Percentiles rank a stretch among this genome's conserved stretches.
Conservation (phyloP, 2,329 filamentous ascomycete species). For the Fusarium citri region DNA sequence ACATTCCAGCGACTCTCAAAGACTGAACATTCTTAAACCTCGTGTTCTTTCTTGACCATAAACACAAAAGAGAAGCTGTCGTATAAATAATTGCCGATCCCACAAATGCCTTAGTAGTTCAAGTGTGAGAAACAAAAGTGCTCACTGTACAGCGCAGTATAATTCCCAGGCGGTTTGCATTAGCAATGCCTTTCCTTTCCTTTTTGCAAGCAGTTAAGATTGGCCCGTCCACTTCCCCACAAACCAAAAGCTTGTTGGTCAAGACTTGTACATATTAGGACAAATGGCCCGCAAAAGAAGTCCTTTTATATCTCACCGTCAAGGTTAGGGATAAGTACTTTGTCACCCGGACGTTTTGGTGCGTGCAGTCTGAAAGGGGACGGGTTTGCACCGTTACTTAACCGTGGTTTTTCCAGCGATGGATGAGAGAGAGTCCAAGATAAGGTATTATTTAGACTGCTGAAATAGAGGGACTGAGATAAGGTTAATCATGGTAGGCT, state of each 20-base stretch:
- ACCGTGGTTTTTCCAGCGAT: background rate
- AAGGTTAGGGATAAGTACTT: slow-evolving; percentile 6
- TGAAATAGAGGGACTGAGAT: background rate
- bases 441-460: background rate
- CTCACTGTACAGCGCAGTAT: background rate
- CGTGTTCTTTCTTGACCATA: background rate
- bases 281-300: slow-evolving; percentile 28
- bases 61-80: background rate
- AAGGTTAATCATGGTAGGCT: background rate
- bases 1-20: background rate
- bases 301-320: slow-evolving; percentile 30
- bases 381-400: background rate
- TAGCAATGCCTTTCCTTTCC: slow-evolving; percentile 5
- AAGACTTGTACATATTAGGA: slow-evolving; percentile 32
- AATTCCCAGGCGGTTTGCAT: slow-evolving; percentile 15
- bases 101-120: background rate
- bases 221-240: slow-evolving; percentile 38
- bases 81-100: background rate
- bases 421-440: slow-evolving; percentile 4
- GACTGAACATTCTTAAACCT: background rate
- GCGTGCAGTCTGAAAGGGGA: slow-evolving; percentile 4
- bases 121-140: background rate
- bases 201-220: slow-evolving; percentile 29
- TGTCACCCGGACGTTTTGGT: background rate
- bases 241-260: slow-evolving; percentile 39